phyloP scores from a whole-genome alignment of 441 rosid species.

The Gossypium aridum region DNA sequence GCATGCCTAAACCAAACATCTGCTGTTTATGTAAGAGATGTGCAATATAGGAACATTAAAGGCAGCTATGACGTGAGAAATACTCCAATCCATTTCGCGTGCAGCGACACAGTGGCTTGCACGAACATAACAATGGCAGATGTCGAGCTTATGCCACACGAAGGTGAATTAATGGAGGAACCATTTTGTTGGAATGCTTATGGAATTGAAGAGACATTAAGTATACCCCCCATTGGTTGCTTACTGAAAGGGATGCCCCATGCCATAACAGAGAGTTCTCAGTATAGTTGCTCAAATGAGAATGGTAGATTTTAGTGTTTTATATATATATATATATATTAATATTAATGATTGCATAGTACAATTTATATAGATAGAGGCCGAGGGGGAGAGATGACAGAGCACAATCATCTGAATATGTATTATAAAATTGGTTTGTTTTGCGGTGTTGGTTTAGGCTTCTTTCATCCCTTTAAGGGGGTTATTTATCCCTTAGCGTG shows the following conservation, averaged over 20 bases:
- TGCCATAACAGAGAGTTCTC: slow-evolving; percentile 24
- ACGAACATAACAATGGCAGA: slow-evolving; percentile 81
- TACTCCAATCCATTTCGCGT: slow-evolving; percentile 88
- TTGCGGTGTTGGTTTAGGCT: background rate
- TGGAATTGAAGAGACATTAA: slow-evolving; percentile 71
- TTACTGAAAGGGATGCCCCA: slow-evolving; percentile 72
- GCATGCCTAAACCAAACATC: slow-evolving; percentile 76
- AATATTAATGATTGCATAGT: background rate
- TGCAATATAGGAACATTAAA: slow-evolving; percentile 67
- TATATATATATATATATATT: background rate
- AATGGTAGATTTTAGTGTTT: background rate
- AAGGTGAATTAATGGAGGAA: slow-evolving; percentile 71
- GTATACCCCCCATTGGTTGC: slow-evolving; percentile 81
- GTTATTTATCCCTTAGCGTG: slow-evolving; percentile 34
- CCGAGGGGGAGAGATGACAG: too few species aligned
- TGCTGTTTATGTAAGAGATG: slow-evolving; percentile 62
- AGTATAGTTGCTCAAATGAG: slow-evolving; percentile 30
- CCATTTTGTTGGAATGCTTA: slow-evolving; percentile 96
- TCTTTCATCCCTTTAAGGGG: slow-evolving; percentile 37
- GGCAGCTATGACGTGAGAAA: slow-evolving; percentile 82
- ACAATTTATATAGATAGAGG: too few species aligned
- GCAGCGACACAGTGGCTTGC: slow-evolving; percentile 90
- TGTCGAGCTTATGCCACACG: slow-evolving; percentile 86
- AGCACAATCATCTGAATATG: background rate
- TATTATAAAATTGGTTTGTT: slow-evolving; percentile 1